Conservation (phyloP, 495 filamentous ascomycete genomes). For the Hyaloscypha variabilis region DNA sequence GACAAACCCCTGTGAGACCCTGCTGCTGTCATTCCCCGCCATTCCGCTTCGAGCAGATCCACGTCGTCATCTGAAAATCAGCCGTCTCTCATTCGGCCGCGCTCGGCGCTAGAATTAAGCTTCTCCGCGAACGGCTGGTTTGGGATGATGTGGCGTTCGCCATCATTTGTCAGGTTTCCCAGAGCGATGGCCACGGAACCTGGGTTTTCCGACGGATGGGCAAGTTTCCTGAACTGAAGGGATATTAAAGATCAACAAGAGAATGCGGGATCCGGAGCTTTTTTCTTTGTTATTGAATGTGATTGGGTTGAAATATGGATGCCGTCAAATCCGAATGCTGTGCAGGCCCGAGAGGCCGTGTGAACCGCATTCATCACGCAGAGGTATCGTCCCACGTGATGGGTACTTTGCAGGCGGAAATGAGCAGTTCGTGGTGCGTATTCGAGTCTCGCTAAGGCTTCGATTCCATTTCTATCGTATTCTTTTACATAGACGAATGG, state of each 20-base stretch:
- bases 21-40: background rate
- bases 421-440: no score
- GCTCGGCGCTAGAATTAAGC: slow-evolving; percentile 9
- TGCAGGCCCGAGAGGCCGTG: no score
- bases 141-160: background rate
- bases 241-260: no score
- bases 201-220: background rate
- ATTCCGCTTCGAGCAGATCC: background rate
- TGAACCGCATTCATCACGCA: no score
- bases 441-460: no score
- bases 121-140: background rate
- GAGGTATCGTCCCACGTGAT: no score
- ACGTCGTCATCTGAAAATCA: slow-evolving; percentile 2
- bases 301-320: background rate
- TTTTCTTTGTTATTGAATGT: slow-evolving; percentile 6
- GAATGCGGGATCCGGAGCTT: no score
- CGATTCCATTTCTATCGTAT: no score
- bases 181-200: background rate
- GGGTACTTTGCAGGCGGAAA: no score
- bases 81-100: background rate
- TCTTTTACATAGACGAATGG: no score
- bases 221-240: background rate
- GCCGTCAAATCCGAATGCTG: background rate
- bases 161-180: background rate
- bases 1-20: background rate